Percentiles rank a stretch among this genome's conserved stretches.
phyloP scores from a whole-genome alignment of 768 basidiomycete species.

The Pisolithus orientalis region DNA sequence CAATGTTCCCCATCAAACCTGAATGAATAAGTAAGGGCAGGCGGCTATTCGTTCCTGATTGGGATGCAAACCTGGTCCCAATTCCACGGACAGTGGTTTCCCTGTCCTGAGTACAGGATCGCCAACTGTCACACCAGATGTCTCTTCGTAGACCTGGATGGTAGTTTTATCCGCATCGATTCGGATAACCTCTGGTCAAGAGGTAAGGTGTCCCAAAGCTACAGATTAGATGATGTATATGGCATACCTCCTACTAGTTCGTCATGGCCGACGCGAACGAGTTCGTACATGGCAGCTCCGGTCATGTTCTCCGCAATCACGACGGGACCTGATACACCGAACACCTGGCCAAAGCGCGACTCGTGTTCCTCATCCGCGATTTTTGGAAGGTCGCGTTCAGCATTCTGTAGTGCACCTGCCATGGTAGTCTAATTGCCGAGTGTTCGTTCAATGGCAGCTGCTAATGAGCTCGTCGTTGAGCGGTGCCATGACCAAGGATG shows the following conservation, averaged over 20 bases:
- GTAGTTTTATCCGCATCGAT: constrained; percentile 98
- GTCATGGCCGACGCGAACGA: constrained; percentile 97
- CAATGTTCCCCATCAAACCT: constrained; percentile 99
- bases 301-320: constrained; percentile 95
- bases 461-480: not conserved
- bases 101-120: constrained; percentile 97
- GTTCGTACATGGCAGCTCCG: constrained; percentile 95
- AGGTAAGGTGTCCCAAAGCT: constrained; percentile 7
- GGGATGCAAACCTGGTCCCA: constrained; percentile 77
- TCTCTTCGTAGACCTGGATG: constrained; percentile 99
- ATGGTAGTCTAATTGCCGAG: constrained; percentile 34
- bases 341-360: constrained; percentile 81
- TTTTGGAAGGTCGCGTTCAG: constrained; percentile 81
- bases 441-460: not conserved
- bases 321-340: constrained; percentile 96
- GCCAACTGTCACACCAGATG: constrained; percentile 96
- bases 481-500: constrained; percentile 2
- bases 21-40: constrained; percentile 1
- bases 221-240: not conserved
- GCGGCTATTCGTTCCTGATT: not conserved
- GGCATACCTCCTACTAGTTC: constrained; percentile 90
- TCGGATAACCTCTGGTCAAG: constrained; percentile 85
- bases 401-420: constrained; percentile 92
- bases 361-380: constrained; percentile 88
- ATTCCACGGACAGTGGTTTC: constrained; percentile 95